These are phyloP conservation scores for Garcia nutans DNA, from an alignment of 345 rosid genomes.

Conservation along the genomic window DNA sequence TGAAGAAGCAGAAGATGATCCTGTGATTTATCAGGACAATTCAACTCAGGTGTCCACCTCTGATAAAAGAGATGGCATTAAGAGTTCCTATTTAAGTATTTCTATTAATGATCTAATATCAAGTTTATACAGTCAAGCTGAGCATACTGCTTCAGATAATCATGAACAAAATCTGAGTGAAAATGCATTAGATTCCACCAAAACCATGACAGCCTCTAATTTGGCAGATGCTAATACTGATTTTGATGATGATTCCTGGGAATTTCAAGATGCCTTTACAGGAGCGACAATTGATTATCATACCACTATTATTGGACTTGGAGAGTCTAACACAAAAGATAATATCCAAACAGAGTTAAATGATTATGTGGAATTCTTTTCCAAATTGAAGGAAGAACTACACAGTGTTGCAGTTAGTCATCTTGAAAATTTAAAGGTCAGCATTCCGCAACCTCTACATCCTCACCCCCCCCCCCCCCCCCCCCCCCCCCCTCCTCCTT, in stretches of 20 bases:
- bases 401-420: constrained; percentile 42
- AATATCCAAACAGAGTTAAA: constrained; percentile 28
- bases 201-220: constrained; percentile 24
- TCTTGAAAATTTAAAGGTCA: constrained; percentile 65
- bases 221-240: constrained; percentile 35
- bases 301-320: constrained; percentile 20
- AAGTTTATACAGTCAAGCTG: constrained; percentile 67
- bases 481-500: too few species aligned
- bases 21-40: constrained; percentile 39
- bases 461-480: too few species aligned
- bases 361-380: constrained; percentile 53
- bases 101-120: constrained; percentile 74
- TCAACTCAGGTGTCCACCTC: constrained; percentile 29
- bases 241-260: constrained; percentile 74
- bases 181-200: constrained; percentile 35
- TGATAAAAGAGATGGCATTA: constrained; percentile 27
- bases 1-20: constrained; percentile 46
- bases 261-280: constrained; percentile 51
- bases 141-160: constrained; percentile 37
- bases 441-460: constrained; percentile 10
- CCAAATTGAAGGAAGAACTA: constrained; percentile 61
- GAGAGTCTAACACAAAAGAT: constrained; percentile 29
- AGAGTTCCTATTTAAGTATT: constrained; percentile 33
- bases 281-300: constrained; percentile 33
- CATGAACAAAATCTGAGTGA: constrained; percentile 32